Percentiles rank a stretch among this genome's conserved stretches.
phyloP scores from a whole-genome alignment of 139 green algal species.

The Tetradesmus lagerheimii region DNA sequence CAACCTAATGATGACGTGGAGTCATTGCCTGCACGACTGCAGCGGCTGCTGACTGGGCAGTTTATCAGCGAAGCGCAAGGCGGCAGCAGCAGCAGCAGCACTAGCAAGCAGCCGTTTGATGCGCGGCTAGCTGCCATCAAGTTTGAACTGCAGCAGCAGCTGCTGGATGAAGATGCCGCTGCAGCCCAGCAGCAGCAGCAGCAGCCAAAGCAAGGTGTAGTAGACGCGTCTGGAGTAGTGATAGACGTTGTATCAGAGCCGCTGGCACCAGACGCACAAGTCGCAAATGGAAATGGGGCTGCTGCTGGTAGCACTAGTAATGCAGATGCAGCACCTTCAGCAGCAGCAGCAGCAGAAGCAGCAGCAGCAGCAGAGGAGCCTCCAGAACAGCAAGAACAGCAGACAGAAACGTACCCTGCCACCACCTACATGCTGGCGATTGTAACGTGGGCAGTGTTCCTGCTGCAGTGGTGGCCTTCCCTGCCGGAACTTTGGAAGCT shows the following conservation, averaged over 20 bases:
- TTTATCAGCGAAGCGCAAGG: constrained; percentile 19
- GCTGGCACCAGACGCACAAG: not conserved
- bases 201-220: not conserved
- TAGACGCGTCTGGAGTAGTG: not conserved
- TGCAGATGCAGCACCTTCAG: not conserved
- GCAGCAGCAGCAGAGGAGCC: constrained; percentile 20
- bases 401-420: not conserved
- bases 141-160: constrained; percentile 7
- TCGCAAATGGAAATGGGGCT: not conserved
- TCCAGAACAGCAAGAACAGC: too few species aligned
- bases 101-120: constrained; percentile 12
- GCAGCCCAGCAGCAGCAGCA: constrained; percentile 29
- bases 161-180: not conserved
- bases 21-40: not conserved
- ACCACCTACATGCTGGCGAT: not conserved
- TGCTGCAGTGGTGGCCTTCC: constrained; percentile 32
- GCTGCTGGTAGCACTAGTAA: not conserved
- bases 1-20: not conserved
- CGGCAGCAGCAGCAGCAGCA: constrained; percentile 18
- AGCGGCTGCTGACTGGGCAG: not conserved
- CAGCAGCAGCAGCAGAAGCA: constrained; percentile 15
- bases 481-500: constrained; percentile 27
- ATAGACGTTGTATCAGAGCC: not conserved
- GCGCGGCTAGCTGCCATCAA: constrained; percentile 2
- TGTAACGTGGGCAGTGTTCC: constrained; percentile 18